These are phyloP conservation scores for Perkinsela sp. DNA, from an alignment of 208 protist species.

Conservation along the genomic window DNA sequence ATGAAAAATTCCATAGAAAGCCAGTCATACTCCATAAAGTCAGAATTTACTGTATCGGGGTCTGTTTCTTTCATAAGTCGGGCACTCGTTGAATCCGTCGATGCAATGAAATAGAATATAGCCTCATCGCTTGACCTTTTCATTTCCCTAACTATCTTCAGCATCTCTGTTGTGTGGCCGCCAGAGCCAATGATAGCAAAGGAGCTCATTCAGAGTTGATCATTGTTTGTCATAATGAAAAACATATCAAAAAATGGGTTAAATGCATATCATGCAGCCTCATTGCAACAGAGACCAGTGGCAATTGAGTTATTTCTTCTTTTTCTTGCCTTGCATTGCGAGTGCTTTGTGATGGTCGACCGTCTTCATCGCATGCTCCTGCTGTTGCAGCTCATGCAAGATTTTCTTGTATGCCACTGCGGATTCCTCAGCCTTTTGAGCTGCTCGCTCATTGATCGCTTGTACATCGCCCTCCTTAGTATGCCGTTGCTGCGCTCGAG, in stretches of 20 bases:
- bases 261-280: no score
- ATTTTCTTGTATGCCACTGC: neutral
- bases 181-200: conserved; percentile 56
- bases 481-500: neutral
- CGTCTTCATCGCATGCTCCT: neutral
- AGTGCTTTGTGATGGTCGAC: neutral
- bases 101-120: conserved; percentile 16
- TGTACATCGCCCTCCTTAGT: neutral
- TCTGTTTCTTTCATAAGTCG: neutral
- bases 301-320: no score
- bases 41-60: no score
- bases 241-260: no score
- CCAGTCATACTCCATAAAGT: no score
- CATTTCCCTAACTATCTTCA: conserved; percentile 20
- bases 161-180: conserved; percentile 68
- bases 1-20: no score
- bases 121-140: conserved; percentile 13
- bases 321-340: neutral
- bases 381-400: neutral
- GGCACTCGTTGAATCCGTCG: conserved; percentile 15
- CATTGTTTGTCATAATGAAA: no score
- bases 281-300: no score
- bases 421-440: neutral
- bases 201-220: conserved; percentile 11
- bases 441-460: neutral